phyloP scores from a whole-genome alignment of 257 asterid genomes.

The Ilex aquifolium region DNA sequence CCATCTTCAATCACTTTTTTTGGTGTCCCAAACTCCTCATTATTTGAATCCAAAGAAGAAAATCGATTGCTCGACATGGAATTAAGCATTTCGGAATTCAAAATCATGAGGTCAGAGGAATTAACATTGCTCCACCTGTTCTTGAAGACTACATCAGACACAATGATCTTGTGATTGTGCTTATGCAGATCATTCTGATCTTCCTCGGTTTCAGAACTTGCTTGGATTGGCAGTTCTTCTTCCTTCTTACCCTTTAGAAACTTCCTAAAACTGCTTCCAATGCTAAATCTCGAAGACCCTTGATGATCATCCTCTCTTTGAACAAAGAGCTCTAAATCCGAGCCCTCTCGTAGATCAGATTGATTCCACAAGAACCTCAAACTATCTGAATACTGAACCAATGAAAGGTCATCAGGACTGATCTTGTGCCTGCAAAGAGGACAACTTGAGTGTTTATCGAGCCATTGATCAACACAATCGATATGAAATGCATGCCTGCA shows the following conservation, averaged over 20 bases:
- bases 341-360: slow-evolving; percentile 18
- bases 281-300: slow-evolving; percentile 40
- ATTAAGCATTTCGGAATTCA: slow-evolving; percentile 50
- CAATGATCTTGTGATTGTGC: slow-evolving; percentile 44
- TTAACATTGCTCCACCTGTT: slow-evolving; percentile 70
- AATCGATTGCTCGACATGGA: slow-evolving; percentile 22
- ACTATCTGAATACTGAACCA: slow-evolving; percentile 24
- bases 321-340: slow-evolving; percentile 36
- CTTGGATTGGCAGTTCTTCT: slow-evolving; percentile 30
- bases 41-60: not conserved
- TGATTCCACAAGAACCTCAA: slow-evolving; percentile 24
- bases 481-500: slow-evolving; percentile 65
- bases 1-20: not conserved
- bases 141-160: slow-evolving; percentile 43
- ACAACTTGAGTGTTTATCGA: slow-evolving; percentile 58
- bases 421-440: slow-evolving; percentile 55
- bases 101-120: slow-evolving; percentile 49
- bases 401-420: slow-evolving; percentile 28
- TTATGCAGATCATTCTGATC: slow-evolving; percentile 22
- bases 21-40: no score
- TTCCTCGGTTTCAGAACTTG: not conserved
- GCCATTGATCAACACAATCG: slow-evolving; percentile 58
- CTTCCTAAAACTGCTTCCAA: slow-evolving; percentile 19
- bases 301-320: slow-evolving; percentile 34
- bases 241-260: not conserved